A percentile compares a stretch with the other conserved stretches of the same genome.
These are phyloP conservation scores for Galerina sulciceps DNA, from an alignment of 768 basidiomycete species.

Conservation along the genomic window DNA sequence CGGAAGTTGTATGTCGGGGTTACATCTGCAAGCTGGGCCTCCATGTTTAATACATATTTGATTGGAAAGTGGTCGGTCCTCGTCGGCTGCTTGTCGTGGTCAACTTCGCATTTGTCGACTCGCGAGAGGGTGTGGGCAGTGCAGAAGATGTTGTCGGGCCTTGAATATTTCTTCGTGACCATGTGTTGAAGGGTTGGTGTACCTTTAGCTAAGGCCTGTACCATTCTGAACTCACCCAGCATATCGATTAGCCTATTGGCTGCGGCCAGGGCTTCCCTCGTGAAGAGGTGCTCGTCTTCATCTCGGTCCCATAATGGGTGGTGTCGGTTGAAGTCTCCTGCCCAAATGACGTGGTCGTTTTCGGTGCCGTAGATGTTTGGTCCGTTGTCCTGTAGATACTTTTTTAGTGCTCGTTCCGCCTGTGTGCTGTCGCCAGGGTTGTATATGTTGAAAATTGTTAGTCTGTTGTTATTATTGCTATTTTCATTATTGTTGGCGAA, in stretches of 20 bases:
- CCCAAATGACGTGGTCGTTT: not conserved
- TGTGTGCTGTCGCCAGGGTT: constrained; percentile 5
- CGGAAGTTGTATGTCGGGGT: constrained; percentile 3
- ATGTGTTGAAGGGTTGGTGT: constrained; percentile 34
- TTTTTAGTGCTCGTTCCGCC: not conserved
- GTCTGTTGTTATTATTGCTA: not conserved
- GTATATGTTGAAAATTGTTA: constrained; percentile 25
- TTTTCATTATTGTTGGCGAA: too few relatives aligned
- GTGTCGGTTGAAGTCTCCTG: constrained; percentile 17
- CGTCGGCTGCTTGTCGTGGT: constrained; percentile 7
- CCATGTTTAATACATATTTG: not conserved
- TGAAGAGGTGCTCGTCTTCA: constrained; percentile 36
- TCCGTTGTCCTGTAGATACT: too few relatives aligned
- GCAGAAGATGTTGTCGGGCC: constrained; percentile 40
- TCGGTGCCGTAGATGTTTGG: too few relatives aligned
- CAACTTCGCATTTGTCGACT: constrained; percentile 24
- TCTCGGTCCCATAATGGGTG: constrained; percentile 21
- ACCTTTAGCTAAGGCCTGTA: constrained; percentile 34
- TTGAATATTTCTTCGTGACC: constrained; percentile 32
- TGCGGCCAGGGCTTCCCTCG: constrained; percentile 17
- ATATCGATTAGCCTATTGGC: constrained; percentile 32
- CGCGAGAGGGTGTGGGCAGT: constrained; percentile 7
- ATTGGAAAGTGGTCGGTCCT: constrained; percentile 40
- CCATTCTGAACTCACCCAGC: constrained; percentile 28
- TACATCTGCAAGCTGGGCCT: constrained; percentile 21